A percentile compares a stretch with the other conserved stretches of the same genome.
These are phyloP conservation scores for Decorospora gaudefroyi DNA, from an alignment of 2,329 filamentous ascomycete genomes.

Conservation along the genomic window DNA sequence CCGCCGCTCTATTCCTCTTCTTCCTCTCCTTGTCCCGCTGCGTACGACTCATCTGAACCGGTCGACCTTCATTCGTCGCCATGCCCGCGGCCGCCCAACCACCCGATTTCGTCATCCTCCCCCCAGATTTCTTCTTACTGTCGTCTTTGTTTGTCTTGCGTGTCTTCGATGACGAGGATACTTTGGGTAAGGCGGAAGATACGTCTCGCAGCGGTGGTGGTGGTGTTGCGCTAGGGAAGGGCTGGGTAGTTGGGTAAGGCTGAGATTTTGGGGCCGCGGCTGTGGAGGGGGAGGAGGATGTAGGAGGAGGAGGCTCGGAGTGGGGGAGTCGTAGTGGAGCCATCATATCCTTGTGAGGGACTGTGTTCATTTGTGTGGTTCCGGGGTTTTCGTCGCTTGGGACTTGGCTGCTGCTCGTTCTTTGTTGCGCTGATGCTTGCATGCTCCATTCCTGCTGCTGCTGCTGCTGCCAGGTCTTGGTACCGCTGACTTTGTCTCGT, in stretches of 20 bases:
- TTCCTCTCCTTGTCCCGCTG: slow-evolving; percentile 84
- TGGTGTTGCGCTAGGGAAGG: slow-evolving; percentile 4
- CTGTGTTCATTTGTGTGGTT: slow-evolving; percentile 26
- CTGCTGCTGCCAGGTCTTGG: no score
- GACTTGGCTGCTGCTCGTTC: slow-evolving; percentile 15
- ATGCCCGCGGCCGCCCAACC: slow-evolving; percentile 20
- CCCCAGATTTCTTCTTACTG: no score
- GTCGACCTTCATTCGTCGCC: slow-evolving; percentile 45
- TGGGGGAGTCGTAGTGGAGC: slow-evolving; percentile 39
- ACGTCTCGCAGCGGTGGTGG: no score
- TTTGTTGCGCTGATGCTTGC: slow-evolving; percentile 9
- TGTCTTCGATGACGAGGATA: no score
- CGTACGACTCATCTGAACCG: slow-evolving; percentile 68
- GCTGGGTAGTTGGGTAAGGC: slow-evolving; percentile 9
- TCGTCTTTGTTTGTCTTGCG: slow-evolving; percentile 6
- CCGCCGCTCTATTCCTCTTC: slow-evolving; percentile 74
- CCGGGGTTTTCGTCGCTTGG: slow-evolving; percentile 17
- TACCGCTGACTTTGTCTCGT: slow-evolving; percentile 20
- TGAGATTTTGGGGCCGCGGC: slow-evolving; percentile 3
- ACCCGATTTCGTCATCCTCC: slow-evolving; percentile 18
- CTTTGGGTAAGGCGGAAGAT: not conserved
- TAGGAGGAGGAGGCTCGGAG: slow-evolving; percentile 37
- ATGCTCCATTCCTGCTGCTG: slow-evolving; percentile 14
- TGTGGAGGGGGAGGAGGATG: slow-evolving; percentile 13
- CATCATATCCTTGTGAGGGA: slow-evolving; percentile 2